A percentile compares a stretch with the other conserved stretches of the same genome.
phyloP scores from a whole-genome alignment of 148 eudicot species.

The Polygonum maritimum region DNA sequence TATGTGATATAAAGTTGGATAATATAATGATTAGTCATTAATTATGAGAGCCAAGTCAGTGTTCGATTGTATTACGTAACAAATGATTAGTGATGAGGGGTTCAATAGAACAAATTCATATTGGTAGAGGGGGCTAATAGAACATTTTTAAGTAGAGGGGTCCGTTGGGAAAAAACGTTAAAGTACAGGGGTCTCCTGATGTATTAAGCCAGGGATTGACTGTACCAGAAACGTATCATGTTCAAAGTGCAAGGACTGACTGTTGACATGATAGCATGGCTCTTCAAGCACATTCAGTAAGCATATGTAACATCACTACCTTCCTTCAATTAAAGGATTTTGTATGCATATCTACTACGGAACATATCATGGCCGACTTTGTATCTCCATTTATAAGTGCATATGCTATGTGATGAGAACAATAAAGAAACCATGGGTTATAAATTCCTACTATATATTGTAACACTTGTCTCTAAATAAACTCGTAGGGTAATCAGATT shows the following conservation, averaged over 20 bases:
- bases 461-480: background rate
- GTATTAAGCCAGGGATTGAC: background rate
- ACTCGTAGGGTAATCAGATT: no score
- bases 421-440: background rate
- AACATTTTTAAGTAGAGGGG: no score
- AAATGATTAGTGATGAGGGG: no score
- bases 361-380: background rate
- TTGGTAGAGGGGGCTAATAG: no score
- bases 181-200: no score
- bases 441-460: background rate
- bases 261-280: constrained; percentile 46
- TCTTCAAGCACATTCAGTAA: constrained; percentile 27
- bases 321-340: background rate
- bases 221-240: background rate
- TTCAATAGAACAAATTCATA: no score
- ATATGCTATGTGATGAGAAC: background rate
- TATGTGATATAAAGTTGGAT: no score
- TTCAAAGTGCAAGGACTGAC: constrained; percentile 25
- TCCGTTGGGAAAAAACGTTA: no score
- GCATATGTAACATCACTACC: background rate
- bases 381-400: background rate
- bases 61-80: no score
- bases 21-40: no score
- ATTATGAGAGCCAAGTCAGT: no score
- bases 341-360: background rate